Evolutionary conservation across 2,329 filamentous ascomycete genomes (phyloP).

Genomic region (Aspergillus ibericus): DNA sequence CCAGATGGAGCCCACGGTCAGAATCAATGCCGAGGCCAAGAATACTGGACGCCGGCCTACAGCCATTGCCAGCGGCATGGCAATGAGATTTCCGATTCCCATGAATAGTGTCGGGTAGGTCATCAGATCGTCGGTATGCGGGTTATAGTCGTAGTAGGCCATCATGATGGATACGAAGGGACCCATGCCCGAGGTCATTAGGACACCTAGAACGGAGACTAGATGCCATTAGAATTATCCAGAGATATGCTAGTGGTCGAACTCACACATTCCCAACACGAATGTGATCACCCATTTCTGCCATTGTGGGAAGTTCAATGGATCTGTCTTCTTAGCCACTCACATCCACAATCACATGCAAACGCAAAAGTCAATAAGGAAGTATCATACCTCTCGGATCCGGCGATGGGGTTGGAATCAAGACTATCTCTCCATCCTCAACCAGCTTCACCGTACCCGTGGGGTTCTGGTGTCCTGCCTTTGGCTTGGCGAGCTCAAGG

Average conservation of each 20-base stretch:
- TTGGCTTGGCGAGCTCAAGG: neutral
- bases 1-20: constrained; percentile 9
- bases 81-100: constrained; percentile 11
- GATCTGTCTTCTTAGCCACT: neutral
- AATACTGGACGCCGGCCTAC: constrained; percentile 8
- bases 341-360: neutral
- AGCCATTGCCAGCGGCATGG: constrained; percentile 12
- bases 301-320: constrained; percentile 11
- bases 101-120: constrained; percentile 16
- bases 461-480: neutral
- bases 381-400: constrained; percentile 8
- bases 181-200: constrained; percentile 11
- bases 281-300: constrained; percentile 10
- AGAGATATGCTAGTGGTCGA: neutral
- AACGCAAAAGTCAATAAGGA: neutral
- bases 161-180: constrained; percentile 8
- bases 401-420: constrained; percentile 10
- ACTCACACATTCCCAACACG: constrained; percentile 1
- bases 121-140: constrained; percentile 8
- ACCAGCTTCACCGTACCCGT: constrained; percentile 7
- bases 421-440: constrained; percentile 5
- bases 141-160: constrained; percentile 8
- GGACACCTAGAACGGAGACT: neutral
- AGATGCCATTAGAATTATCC: neutral
- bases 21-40: constrained; percentile 10